Conservation (phyloP, 2,329 filamentous ascomycete species). For the Neocatenulostroma microsporum region DNA sequence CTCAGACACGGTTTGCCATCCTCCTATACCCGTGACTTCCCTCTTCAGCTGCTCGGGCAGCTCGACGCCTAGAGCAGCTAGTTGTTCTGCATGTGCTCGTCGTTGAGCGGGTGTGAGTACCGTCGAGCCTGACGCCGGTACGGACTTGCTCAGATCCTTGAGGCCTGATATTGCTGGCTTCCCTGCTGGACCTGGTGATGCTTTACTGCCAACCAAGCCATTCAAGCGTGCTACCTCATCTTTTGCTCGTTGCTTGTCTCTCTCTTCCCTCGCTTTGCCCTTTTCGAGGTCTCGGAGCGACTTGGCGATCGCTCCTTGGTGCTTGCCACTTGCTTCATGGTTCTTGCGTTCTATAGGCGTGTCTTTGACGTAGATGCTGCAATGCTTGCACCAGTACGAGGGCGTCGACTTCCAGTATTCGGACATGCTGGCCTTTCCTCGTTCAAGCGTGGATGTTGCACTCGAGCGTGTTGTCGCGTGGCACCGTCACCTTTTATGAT, state of each 20-base stretch:
- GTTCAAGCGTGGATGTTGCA: no score
- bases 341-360: conserved; percentile 73
- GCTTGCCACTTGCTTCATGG: conserved; percentile 29
- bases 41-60: conserved; percentile 70
- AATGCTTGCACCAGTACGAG: conserved; percentile 98
- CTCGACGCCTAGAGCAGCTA: conserved; percentile 77
- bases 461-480: no score
- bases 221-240: conserved; percentile 81
- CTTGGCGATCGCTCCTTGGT: conserved; percentile 66
- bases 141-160: conserved; percentile 4
- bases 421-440: conserved; percentile 74
- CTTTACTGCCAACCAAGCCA: conserved; percentile 61
- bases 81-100: conserved; percentile 76
- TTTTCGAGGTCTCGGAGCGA: conserved; percentile 85
- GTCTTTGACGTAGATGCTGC: conserved; percentile 81
- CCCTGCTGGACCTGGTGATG: conserved; percentile 18
- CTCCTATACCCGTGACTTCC: conserved; percentile 79
- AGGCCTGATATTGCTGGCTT: conserved; percentile 13
- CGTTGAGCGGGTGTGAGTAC: conserved; percentile 56
- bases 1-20: conserved; percentile 68
- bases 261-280: conserved; percentile 68
- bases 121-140: conserved; percentile 15
- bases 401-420: conserved; percentile 99
- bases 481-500: no score
- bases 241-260: conserved; percentile 73